phyloP scores from a whole-genome alignment of 2,329 filamentous ascomycete genomes.

The Neospermospora avenae region DNA sequence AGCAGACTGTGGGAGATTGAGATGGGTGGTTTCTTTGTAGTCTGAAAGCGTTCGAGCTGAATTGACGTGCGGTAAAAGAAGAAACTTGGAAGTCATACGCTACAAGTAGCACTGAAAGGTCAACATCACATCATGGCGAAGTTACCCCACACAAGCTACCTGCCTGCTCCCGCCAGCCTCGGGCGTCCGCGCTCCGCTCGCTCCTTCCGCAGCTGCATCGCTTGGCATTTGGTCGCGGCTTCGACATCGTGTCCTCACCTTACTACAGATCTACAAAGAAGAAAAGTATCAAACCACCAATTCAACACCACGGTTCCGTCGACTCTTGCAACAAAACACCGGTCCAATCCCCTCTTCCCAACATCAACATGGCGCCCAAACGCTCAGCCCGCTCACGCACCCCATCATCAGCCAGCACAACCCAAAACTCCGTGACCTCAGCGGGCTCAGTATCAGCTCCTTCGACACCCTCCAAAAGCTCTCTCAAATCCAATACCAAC shows the following conservation, averaged over 20 bases:
- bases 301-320: slow-evolving; percentile 6
- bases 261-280: slow-evolving; percentile 1
- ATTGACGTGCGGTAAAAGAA: neutral
- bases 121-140: neutral
- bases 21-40: neutral
- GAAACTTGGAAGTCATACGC: slow-evolving; percentile 2
- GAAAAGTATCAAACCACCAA: neutral
- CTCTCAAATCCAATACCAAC: slow-evolving; percentile 26
- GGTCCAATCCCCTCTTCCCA: neutral
- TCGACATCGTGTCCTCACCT: slow-evolving; percentile 28
- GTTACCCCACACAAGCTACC: slow-evolving; percentile 1
- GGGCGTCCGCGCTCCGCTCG: neutral
- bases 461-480: slow-evolving; percentile 17
- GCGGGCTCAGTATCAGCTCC: slow-evolving; percentile 30
- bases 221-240: slow-evolving; percentile 12
- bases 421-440: slow-evolving; percentile 23
- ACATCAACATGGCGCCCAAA: slow-evolving; percentile 48
- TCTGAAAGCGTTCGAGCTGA: neutral
- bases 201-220: slow-evolving; percentile 1
- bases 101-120: neutral
- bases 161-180: too few species aligned
- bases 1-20: neutral
- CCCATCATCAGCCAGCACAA: slow-evolving; percentile 22
- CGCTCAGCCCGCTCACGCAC: slow-evolving; percentile 36
- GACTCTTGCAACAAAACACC: slow-evolving; percentile 11